These are phyloP conservation scores for Saitoella complicata DNA, from an alignment of 805 yeast genomes.

Conservation along the genomic window DNA sequence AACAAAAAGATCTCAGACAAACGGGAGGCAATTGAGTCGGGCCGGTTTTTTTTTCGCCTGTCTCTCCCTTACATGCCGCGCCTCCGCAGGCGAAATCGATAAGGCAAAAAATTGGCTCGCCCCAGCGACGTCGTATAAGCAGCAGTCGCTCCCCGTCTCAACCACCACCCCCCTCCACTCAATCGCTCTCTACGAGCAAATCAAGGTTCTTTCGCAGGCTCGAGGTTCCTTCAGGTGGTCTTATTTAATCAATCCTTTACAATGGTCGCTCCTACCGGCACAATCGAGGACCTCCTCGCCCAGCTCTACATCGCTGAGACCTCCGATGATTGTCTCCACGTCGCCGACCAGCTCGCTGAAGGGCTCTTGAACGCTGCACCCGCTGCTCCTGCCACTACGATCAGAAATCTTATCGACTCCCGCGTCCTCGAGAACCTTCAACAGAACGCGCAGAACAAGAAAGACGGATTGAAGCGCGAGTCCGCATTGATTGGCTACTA, in stretches of 20 bases:
- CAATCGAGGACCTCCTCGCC: background rate
- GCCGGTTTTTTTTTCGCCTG: too few species aligned
- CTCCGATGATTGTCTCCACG: background rate
- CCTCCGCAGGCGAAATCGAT: too few species aligned
- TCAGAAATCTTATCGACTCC: too few species aligned
- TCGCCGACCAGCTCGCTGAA: too few species aligned
- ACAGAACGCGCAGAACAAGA: background rate
- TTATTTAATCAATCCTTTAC: background rate
- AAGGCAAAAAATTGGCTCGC: too few species aligned
- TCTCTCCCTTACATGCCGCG: too few species aligned
- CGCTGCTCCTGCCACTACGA: background rate
- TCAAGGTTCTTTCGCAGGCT: slow-evolving; percentile 1
- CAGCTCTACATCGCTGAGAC: background rate
- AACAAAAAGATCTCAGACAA: too few species aligned
- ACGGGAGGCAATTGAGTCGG: too few species aligned
- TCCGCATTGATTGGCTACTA: slow-evolving; percentile 1
- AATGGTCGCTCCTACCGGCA: background rate
- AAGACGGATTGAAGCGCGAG: slow-evolving; percentile 1
- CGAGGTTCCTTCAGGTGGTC: background rate
- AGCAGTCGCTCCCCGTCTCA: too few species aligned
- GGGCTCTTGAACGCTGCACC: background rate
- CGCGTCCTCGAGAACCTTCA: too few species aligned
- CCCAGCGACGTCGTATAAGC: too few species aligned
- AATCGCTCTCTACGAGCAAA: slow-evolving; percentile 49
- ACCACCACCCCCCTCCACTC: background rate